These are phyloP conservation scores for Sarocladium oryzae DNA, from an alignment of 2,329 filamentous ascomycete genomes.

Conservation along the genomic window DNA sequence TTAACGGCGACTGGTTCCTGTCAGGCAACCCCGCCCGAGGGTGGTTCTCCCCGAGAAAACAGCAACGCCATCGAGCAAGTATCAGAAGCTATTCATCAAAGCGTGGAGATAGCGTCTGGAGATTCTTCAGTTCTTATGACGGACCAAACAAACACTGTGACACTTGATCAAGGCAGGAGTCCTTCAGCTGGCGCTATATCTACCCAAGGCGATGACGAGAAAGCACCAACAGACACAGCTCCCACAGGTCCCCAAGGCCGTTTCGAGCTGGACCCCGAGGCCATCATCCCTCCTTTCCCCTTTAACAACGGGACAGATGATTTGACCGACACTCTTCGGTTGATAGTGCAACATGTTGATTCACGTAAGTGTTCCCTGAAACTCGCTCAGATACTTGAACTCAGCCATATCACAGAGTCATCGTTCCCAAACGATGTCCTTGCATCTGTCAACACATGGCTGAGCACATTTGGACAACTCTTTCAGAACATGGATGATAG, in stretches of 20 bases:
- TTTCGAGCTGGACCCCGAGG: neutral
- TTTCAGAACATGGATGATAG: constrained; percentile 27
- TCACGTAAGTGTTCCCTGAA: constrained; percentile 17
- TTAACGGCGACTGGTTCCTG: constrained; percentile 35
- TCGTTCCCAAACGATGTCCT: neutral
- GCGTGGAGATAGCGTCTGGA: constrained; percentile 33
- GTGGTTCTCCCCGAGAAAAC: neutral
- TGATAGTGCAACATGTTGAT: neutral
- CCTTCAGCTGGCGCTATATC: constrained; percentile 38
- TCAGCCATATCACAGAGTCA: constrained; percentile 10
- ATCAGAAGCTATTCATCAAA: constrained; percentile 31
- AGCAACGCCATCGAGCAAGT: neutral
- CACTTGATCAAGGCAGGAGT: constrained; percentile 31
- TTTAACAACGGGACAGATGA: neutral
- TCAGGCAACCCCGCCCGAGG: constrained; percentile 17
- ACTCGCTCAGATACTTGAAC: constrained; percentile 15
- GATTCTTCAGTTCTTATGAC: neutral
- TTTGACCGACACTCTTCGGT: neutral
- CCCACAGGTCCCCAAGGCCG: neutral
- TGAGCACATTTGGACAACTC: neutral
- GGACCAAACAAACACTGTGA: neutral
- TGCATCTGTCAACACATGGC: neutral
- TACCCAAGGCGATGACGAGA: constrained; percentile 29
- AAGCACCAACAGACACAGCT: constrained; percentile 6
- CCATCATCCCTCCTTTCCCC: no score